phyloP scores from a whole-genome alignment of 2,329 filamentous ascomycete genomes.

The Akanthomyces uredinophilus region DNA sequence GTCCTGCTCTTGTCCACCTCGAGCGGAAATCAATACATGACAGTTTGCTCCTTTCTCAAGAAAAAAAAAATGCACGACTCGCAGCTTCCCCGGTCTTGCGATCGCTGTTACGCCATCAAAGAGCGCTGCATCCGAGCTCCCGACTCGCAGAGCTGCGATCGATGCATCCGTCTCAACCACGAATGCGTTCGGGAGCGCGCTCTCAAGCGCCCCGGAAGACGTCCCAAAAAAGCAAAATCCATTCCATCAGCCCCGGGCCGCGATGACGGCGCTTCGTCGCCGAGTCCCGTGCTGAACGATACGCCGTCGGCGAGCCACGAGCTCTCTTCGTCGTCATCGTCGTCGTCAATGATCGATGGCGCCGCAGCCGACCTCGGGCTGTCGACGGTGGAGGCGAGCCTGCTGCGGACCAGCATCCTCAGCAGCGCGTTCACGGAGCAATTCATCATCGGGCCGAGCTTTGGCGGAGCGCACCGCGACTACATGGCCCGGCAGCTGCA shows the following conservation, averaged over 20 bases:
- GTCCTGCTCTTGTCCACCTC: too few relatives aligned
- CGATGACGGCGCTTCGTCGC: too few relatives aligned
- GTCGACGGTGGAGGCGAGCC: neutral
- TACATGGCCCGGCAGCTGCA: constrained; percentile 18
- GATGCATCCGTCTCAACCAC: constrained; percentile 21
- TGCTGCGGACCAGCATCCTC: constrained; percentile 16
- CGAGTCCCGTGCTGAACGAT: too few relatives aligned
- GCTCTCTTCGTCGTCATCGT: neutral
- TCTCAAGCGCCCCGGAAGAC: constrained; percentile 17
- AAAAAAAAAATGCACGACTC: constrained; percentile 7
- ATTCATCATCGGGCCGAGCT: constrained; percentile 21
- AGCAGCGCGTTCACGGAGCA: constrained; percentile 16
- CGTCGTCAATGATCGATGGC: neutral
- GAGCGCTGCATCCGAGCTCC: constrained; percentile 21
- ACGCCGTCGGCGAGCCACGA: neutral
- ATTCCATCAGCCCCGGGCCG: neutral
- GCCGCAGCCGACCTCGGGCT: neutral
- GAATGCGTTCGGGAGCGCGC: constrained; percentile 18
- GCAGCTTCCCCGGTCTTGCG: constrained; percentile 18
- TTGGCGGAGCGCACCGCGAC: constrained; percentile 18
- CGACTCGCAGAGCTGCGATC: constrained; percentile 16
- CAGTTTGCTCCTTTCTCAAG: too few relatives aligned
- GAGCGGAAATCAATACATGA: too few relatives aligned
- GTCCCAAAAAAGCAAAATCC: neutral
- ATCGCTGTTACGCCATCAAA: constrained; percentile 24